phyloP scores from a whole-genome alignment of 2,329 filamentous ascomycete species.

The Xylariaceae sp. region DNA sequence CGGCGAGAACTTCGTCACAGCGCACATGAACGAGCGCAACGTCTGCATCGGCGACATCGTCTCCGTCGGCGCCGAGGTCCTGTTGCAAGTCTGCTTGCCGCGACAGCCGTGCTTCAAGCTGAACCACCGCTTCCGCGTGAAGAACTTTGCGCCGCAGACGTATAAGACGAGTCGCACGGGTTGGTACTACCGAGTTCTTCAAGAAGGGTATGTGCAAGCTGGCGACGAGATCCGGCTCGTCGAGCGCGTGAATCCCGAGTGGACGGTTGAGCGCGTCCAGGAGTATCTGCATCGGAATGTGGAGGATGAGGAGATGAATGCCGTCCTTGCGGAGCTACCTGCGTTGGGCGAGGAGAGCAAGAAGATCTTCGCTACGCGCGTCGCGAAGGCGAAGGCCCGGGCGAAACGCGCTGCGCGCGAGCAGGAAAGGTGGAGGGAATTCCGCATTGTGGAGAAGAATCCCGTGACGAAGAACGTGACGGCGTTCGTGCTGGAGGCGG shows the following conservation, averaged over 20 bases:
- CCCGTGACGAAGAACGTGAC: slow-evolving; percentile 46
- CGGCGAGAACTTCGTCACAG: slow-evolving; percentile 59
- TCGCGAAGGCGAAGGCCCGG: slow-evolving; percentile 43
- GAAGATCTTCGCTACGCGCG: slow-evolving; percentile 44
- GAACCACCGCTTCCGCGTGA: slow-evolving; percentile 60
- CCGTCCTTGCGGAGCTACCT: slow-evolving; percentile 46
- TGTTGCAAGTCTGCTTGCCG: slow-evolving; percentile 56
- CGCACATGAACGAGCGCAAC: slow-evolving; percentile 56
- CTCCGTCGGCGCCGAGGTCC: slow-evolving; percentile 37
- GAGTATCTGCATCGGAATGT: slow-evolving; percentile 55
- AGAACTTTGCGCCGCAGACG: slow-evolving; percentile 55
- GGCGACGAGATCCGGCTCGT: slow-evolving; percentile 55
- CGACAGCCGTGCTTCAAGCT: slow-evolving; percentile 64
- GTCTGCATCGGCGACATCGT: slow-evolving; percentile 61
- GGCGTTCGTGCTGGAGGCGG: slow-evolving; percentile 48
- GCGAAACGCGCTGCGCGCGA: slow-evolving; percentile 23
- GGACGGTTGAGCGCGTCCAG: slow-evolving; percentile 59
- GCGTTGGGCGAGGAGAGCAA: slow-evolving; percentile 46
- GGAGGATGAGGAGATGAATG: slow-evolving; percentile 47
- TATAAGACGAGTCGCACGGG: slow-evolving; percentile 55
- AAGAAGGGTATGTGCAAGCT: slow-evolving; percentile 47
- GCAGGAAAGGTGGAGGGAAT: slow-evolving; percentile 40
- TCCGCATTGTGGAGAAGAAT: slow-evolving; percentile 45
- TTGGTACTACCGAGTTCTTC: slow-evolving; percentile 60
- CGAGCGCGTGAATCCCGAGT: slow-evolving; percentile 50